Evolutionary conservation across 768 basidiomycete genomes (phyloP).

Genomic region (Pulveroboletus sp.): DNA sequence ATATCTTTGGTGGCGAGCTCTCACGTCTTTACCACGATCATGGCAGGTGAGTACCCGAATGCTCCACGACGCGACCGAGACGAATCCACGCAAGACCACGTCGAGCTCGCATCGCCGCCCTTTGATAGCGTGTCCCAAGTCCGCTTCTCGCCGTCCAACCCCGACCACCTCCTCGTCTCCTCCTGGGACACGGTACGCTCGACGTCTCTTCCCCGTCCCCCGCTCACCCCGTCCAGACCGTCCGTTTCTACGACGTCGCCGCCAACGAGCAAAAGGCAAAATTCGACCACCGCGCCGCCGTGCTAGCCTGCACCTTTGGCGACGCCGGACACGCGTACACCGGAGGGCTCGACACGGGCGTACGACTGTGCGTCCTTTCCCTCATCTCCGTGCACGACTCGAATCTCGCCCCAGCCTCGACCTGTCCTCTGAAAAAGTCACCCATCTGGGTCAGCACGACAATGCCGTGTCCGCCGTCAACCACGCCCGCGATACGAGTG

Average conservation of each 20-base stretch:
- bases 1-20: slow-evolving; percentile 35
- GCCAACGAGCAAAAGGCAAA: slow-evolving; percentile 70
- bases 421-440: slow-evolving; percentile 65
- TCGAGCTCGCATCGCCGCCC: slow-evolving; percentile 61
- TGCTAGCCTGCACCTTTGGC: slow-evolving; percentile 75
- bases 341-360: slow-evolving; percentile 81
- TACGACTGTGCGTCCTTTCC: slow-evolving; percentile 56
- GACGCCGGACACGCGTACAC: slow-evolving; percentile 70
- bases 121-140: slow-evolving; percentile 83
- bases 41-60: slow-evolving; percentile 16
- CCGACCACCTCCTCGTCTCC: slow-evolving; percentile 75
- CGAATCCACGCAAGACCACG: slow-evolving; percentile 27
- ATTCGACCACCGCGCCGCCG: slow-evolving; percentile 84
- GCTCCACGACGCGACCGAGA: too few species aligned
- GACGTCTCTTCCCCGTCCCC: slow-evolving; percentile 10
- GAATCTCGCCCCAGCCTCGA: slow-evolving; percentile 42
- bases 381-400: too few species aligned
- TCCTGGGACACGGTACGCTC: slow-evolving; percentile 79
- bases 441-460: slow-evolving; percentile 74
- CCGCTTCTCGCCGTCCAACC: slow-evolving; percentile 74
- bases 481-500: slow-evolving; percentile 66
- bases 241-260: slow-evolving; percentile 52
- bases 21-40: too few species aligned
- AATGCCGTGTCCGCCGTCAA: slow-evolving; percentile 78
- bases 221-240: slow-evolving; percentile 44